A percentile compares a stretch with the other conserved stretches of the same genome.
Conservation (phyloP, 2,329 filamentous ascomycete genomes). For the Aspergillus persii region DNA sequence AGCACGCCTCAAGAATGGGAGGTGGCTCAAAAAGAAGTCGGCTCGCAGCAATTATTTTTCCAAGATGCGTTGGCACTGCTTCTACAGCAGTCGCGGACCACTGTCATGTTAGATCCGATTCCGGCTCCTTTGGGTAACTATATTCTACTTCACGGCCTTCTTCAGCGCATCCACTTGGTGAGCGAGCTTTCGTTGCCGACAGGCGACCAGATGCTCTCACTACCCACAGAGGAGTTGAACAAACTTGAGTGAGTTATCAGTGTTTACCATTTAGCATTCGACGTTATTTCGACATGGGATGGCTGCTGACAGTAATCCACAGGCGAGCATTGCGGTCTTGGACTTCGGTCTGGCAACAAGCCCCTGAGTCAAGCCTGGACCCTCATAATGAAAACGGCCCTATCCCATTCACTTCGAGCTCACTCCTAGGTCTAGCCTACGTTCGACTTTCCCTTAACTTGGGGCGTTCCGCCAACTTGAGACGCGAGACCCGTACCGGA, state of each 20-base stretch:
- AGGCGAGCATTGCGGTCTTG: conserved; percentile 35
- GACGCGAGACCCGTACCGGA: conserved; percentile 61
- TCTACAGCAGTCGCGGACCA: conserved; percentile 28
- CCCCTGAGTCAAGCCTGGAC: conserved; percentile 35
- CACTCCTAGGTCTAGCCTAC: conserved; percentile 32
- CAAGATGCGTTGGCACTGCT: conserved; percentile 34
- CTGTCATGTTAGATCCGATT: conserved; percentile 30
- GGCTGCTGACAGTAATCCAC: background rate
- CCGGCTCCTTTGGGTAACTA: conserved; percentile 63
- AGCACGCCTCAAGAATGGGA: conserved; percentile 33
- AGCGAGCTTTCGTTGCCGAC: conserved; percentile 33
- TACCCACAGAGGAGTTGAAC: conserved; percentile 34
- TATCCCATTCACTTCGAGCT: conserved; percentile 34
- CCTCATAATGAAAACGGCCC: conserved; percentile 34
- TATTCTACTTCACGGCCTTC: conserved; percentile 67
- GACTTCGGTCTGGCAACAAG: conserved; percentile 37
- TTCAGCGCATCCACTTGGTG: conserved; percentile 61
- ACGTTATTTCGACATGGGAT: background rate
- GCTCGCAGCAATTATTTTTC: conserved; percentile 32
- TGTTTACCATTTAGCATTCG: background rate
- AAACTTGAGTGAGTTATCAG: conserved; percentile 29
- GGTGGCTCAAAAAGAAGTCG: conserved; percentile 24
- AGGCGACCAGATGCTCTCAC: conserved; percentile 27
- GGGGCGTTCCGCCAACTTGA: conserved; percentile 61
- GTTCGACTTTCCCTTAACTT: conserved; percentile 47